These are phyloP conservation scores for Anastatica hierochuntica DNA, from an alignment of 345 rosid genomes.

Conservation along the genomic window DNA sequence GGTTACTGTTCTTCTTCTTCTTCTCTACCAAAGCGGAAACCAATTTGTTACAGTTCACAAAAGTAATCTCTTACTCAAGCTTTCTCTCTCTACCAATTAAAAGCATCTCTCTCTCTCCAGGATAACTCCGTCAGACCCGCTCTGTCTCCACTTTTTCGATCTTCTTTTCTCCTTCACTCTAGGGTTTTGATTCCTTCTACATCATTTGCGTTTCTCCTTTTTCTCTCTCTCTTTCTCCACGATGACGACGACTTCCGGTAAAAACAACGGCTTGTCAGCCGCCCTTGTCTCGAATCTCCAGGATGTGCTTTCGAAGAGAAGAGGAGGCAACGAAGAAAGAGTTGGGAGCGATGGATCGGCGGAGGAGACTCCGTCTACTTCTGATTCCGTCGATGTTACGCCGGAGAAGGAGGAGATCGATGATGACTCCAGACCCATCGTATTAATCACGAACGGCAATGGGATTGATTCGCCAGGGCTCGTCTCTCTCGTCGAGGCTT, in stretches of 20 bases:
- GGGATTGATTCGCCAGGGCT: slow-evolving; percentile 95
- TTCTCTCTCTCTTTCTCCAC: neutral
- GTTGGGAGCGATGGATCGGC: slow-evolving; percentile 29
- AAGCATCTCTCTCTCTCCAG: slow-evolving; percentile 1
- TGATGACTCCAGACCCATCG: slow-evolving; percentile 54
- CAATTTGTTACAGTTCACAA: slow-evolving; percentile 26
- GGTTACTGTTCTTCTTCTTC: slow-evolving; percentile 1
- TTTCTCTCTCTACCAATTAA: slow-evolving; percentile 25
- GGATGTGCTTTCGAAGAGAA: slow-evolving; percentile 58
- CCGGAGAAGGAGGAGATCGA: slow-evolving; percentile 26
- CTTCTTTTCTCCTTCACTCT: neutral
- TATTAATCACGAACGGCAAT: slow-evolving; percentile 76
- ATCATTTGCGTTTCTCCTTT: no score
- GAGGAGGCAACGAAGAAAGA: no score
- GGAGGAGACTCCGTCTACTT: slow-evolving; percentile 38
- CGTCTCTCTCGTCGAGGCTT: slow-evolving; percentile 79
- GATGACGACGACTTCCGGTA: slow-evolving; percentile 26
- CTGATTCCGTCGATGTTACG: slow-evolving; percentile 34
- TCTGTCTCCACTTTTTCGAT: neutral
- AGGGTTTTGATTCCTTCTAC: no score
- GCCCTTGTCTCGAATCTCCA: slow-evolving; percentile 80
- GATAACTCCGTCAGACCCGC: slow-evolving; percentile 1
- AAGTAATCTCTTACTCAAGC: slow-evolving; percentile 19
- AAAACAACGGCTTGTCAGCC: slow-evolving; percentile 56
- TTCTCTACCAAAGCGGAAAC: slow-evolving; percentile 10